Evolutionary conservation across 2,329 filamentous ascomycete genomes (phyloP).

Genomic region (Aspergillus nomiae): DNA sequence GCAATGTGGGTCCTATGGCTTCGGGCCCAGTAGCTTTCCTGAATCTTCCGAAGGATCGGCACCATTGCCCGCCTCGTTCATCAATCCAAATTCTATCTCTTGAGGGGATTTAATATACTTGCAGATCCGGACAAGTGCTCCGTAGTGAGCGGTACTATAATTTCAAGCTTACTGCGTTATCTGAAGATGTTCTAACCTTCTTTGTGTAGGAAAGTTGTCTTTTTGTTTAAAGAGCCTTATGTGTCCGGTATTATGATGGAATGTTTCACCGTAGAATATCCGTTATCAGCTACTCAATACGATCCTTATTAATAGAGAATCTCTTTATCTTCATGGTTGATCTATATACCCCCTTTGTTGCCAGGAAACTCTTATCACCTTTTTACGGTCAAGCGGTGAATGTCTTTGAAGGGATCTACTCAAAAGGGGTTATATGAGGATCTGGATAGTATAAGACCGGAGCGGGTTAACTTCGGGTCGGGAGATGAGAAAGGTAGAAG

Average conservation of each 20-base stretch:
- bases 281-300: not conserved
- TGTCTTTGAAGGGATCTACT: not conserved
- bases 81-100: not conserved
- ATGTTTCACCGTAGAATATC: not conserved
- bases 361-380: not conserved
- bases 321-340: not conserved
- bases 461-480: not conserved
- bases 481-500: not conserved
- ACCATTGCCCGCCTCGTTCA: not conserved
- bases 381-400: not conserved
- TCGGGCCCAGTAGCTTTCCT: not conserved
- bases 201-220: not conserved
- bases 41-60: slow-evolving; percentile 2
- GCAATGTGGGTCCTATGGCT: not conserved
- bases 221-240: not conserved
- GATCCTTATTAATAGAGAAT: not conserved
- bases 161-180: not conserved
- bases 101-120: not conserved
- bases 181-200: not conserved
- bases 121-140: not conserved
- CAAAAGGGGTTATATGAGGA: not conserved
- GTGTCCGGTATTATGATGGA: not conserved
- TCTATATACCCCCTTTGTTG: not conserved
- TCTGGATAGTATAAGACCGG: not conserved
- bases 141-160: not conserved